phyloP scores from a whole-genome alignment of 2,329 filamentous ascomycete species.

The Exophiala viscosa region DNA sequence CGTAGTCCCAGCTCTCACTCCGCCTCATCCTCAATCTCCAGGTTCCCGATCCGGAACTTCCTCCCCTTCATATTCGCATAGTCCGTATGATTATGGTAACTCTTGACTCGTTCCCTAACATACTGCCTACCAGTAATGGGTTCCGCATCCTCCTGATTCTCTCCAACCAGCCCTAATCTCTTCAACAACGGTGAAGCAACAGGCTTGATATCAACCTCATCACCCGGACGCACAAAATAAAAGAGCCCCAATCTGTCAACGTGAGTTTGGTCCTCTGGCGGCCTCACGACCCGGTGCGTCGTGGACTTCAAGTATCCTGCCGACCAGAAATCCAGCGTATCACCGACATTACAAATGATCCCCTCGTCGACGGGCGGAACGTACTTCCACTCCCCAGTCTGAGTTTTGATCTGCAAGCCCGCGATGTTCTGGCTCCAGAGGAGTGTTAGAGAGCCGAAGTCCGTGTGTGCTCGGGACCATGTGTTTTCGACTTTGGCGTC shows the following conservation, averaged over 20 bases:
- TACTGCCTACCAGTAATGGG: slow-evolving; percentile 4
- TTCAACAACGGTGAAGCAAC: slow-evolving; percentile 34
- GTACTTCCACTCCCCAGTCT: slow-evolving; percentile 46
- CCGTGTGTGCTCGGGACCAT: slow-evolving; percentile 51
- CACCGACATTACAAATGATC: slow-evolving; percentile 50
- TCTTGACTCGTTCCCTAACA: slow-evolving; percentile 6
- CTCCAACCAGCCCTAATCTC: slow-evolving; percentile 27
- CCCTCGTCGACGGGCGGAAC: slow-evolving; percentile 45
- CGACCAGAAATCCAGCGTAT: slow-evolving; percentile 46
- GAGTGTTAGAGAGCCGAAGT: slow-evolving; percentile 54
- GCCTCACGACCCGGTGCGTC: slow-evolving; percentile 48
- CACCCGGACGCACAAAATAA: slow-evolving; percentile 45
- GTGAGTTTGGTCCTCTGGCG: slow-evolving; percentile 46
- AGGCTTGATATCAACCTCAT: slow-evolving; percentile 31
- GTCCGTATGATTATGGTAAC: slow-evolving; percentile 11
- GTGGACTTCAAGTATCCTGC: slow-evolving; percentile 49
- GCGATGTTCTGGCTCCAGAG: slow-evolving; percentile 57
- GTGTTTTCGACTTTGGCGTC: slow-evolving; percentile 42
- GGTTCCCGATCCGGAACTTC: slow-evolving; percentile 8
- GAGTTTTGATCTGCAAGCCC: slow-evolving; percentile 52
- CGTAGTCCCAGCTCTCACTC: background rate
- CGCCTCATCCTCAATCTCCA: slow-evolving; percentile 15
- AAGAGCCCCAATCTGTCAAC: slow-evolving; percentile 42
- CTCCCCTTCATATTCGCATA: slow-evolving; percentile 11
- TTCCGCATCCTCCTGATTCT: slow-evolving; percentile 1